Evolutionary conservation across 305 asterid genomes (phyloP).

Genomic region (Ilex paraguariensis): DNA sequence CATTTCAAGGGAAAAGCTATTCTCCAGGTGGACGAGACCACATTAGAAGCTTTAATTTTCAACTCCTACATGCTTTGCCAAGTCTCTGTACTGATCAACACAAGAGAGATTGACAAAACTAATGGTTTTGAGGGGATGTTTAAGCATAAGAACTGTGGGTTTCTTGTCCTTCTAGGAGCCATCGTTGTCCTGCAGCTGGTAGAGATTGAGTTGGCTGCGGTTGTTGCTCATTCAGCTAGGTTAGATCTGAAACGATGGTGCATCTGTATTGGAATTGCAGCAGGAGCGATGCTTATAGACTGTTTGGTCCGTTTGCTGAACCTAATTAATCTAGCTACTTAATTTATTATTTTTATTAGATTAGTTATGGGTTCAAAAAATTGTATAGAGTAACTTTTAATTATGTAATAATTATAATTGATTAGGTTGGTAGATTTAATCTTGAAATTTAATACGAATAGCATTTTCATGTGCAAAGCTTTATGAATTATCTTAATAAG

Average conservation of each 20-base stretch:
- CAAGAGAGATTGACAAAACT: conserved; percentile 5
- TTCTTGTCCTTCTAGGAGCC: conserved; percentile 13
- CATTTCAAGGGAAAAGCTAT: conserved; percentile 18
- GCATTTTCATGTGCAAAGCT: too few species aligned
- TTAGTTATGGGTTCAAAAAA: too few species aligned
- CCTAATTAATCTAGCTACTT: too few species aligned
- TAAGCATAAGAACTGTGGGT: background rate
- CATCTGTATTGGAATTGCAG: conserved; percentile 27
- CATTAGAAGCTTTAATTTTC: conserved; percentile 19
- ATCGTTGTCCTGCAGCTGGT: conserved; percentile 21
- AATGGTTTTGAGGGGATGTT: background rate
- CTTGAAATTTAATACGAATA: too few species aligned
- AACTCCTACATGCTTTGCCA: conserved; percentile 31
- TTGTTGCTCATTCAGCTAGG: conserved; percentile 19
- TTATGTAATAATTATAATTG: too few species aligned
- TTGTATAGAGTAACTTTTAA: too few species aligned
- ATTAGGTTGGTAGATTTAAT: too few species aligned
- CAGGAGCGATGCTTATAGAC: conserved; percentile 20
- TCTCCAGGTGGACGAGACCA: conserved; percentile 8
- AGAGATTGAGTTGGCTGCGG: conserved; percentile 23
- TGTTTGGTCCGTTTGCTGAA: background rate
- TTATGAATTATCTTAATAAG: too few species aligned
- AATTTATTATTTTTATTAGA: too few species aligned
- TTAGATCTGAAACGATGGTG: conserved; percentile 29
- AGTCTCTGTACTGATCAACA: conserved; percentile 27